Base-by-base conservation (phyloP, 305 asterid genomes). In the Lippia alba region DNA sequence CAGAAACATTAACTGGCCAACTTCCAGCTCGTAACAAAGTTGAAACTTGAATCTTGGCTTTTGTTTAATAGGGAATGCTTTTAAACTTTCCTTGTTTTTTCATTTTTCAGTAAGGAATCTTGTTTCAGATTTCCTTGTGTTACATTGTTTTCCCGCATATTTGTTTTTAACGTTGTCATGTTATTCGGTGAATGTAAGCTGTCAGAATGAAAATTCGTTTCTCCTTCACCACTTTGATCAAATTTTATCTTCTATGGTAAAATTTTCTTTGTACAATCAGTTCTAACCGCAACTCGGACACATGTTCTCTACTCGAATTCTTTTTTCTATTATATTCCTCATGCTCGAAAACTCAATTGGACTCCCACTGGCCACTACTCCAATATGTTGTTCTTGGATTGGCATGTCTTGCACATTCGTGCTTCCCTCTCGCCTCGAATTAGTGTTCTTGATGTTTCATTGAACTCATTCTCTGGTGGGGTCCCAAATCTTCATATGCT, bases 341-440 rank as follows among this genome's bases (percentile, higher is more conserved):
- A 84, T 71, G 24, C 67, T 32, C 79, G 86, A 40, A 80, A 73
- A 64, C 84, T 87, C 24, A 78, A 82, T 81, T 87, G 94, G 94
- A 55, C 73, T 63, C 16, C 74, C 4, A 6, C 74, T 3, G 16
- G 14, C 74, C 4, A 6, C 74, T 3, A 18, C 44, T 34, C 78
- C 75, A 4, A 56, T 88, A 19, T 88, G 94, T 81, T 54, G 54
- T 32, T 80, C 87, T 66, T 88, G 94, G 94, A 75, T 69, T 18
- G 94, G 94, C 24, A 70, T 88, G 56, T 68, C 71, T 56, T 85
- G 94, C 78, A 73, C 76, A 69, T 88, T 66, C 88, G 91, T 69
- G 16, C 11, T 12, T 64, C 75, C 56, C 74, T 88, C 15, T 76
- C 88, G 64, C 76, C 83, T 68, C 77, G 40, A 16, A 79, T 88